Percentiles rank a stretch among this genome's conserved stretches.
phyloP scores from a whole-genome alignment of 2,329 filamentous ascomycete genomes.

The Pseudogymnoascus sp. region DNA sequence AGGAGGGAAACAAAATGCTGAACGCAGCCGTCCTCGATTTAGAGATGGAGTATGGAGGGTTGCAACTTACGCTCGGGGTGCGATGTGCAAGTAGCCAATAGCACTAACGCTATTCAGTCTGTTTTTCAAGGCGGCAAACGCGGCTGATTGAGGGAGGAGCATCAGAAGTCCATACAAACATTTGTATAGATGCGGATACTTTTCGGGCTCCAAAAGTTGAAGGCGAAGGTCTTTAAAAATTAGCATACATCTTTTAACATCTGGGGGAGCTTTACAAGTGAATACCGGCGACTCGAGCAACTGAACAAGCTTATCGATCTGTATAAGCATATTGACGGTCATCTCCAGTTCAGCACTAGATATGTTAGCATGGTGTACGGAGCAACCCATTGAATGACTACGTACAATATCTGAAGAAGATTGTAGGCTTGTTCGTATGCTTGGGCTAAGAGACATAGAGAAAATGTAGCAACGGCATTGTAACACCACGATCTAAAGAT shows the following conservation, averaged over 20 bases:
- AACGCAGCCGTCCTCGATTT: not conserved
- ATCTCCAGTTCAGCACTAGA: slow-evolving; percentile 87
- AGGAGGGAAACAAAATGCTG: slow-evolving; percentile 5
- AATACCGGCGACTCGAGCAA: slow-evolving; percentile 95
- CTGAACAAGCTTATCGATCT: slow-evolving; percentile 97
- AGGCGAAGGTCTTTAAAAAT: slow-evolving; percentile 70
- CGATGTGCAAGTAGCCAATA: slow-evolving; percentile 87
- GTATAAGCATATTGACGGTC: slow-evolving; percentile 97
- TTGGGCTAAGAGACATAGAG: slow-evolving; percentile 86
- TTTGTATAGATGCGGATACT: slow-evolving; percentile 91
- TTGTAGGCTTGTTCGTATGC: slow-evolving; percentile 98
- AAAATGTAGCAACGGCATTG: slow-evolving; percentile 96
- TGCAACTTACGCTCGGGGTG: slow-evolving; percentile 62
- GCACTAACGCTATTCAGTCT: slow-evolving; percentile 93
- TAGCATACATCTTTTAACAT: slow-evolving; percentile 9
- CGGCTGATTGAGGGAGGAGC: slow-evolving; percentile 95
- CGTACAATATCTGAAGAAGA: slow-evolving; percentile 86
- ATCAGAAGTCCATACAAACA: slow-evolving; percentile 95
- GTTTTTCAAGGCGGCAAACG: slow-evolving; percentile 94
- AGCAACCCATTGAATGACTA: slow-evolving; percentile 10
- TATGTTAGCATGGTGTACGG: slow-evolving; percentile 21
- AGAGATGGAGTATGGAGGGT: slow-evolving; percentile 14
- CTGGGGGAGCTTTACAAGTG: slow-evolving; percentile 61
- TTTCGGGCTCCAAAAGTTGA: slow-evolving; percentile 90
- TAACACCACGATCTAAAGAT: slow-evolving; percentile 97